A percentile compares a stretch with the other conserved stretches of the same genome.
These are phyloP conservation scores for Cordyceps tenuipes DNA, from an alignment of 2,329 filamentous ascomycete species.

Conservation along the genomic window DNA sequence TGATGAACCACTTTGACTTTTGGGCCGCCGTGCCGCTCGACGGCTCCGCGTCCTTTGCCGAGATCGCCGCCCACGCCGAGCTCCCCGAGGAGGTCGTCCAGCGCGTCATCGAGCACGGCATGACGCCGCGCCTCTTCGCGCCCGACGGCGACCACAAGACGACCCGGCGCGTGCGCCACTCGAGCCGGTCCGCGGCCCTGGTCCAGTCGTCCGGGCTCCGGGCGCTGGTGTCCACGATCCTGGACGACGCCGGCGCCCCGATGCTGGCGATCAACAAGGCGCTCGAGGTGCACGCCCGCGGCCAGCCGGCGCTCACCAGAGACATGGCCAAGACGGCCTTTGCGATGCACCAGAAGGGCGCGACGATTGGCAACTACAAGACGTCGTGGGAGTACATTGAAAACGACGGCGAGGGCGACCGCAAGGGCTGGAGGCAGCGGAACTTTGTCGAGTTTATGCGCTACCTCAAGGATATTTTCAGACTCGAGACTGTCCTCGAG, in stretches of 20 bases:
- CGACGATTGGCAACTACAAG: conserved; percentile 21
- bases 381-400: conserved; percentile 33
- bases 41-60: conserved; percentile 33
- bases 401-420: conserved; percentile 31
- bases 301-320: conserved; percentile 23
- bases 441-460: conserved; percentile 33
- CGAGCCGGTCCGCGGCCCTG: conserved; percentile 30
- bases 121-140: conserved; percentile 31
- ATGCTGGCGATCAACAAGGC: conserved; percentile 27
- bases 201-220: conserved; percentile 24
- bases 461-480: conserved; percentile 32
- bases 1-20: conserved; percentile 45
- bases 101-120: conserved; percentile 30
- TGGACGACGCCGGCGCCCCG: conserved; percentile 30
- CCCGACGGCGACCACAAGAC: conserved; percentile 16
- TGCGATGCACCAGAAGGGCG: conserved; percentile 26
- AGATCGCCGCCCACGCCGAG: conserved; percentile 29
- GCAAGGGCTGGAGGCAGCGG: conserved; percentile 29
- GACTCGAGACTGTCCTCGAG: conserved; percentile 26
- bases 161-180: conserved; percentile 25
- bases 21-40: conserved; percentile 41
- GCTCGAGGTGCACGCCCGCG: conserved; percentile 24
- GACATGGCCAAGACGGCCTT: conserved; percentile 30
- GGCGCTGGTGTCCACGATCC: conserved; percentile 28
- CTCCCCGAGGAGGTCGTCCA: conserved; percentile 31